Evolutionary conservation across 257 asterid genomes (phyloP).

Genomic region (Catharanthus roseus): DNA sequence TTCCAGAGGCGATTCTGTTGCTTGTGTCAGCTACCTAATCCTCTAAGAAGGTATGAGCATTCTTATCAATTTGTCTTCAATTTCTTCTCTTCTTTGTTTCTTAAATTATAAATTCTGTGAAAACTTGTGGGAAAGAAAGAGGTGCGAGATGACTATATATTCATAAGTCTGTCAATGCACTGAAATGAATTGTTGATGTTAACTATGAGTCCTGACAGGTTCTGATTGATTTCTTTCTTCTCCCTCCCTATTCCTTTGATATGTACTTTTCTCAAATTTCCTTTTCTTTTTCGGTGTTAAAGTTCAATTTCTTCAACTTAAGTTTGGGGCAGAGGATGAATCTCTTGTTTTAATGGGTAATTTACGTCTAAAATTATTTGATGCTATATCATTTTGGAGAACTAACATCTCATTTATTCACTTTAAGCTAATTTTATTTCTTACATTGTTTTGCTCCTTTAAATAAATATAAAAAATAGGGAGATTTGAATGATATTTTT

Average conservation of each 20-base stretch:
- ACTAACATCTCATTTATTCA: constrained; percentile 27
- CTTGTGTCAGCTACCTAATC: constrained; percentile 29
- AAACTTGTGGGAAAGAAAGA: background rate
- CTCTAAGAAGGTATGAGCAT: constrained; percentile 50
- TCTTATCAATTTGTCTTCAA: background rate
- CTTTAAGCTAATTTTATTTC: too few species aligned
- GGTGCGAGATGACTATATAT: constrained; percentile 33
- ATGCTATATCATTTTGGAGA: constrained; percentile 48
- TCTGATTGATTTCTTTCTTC: constrained; percentile 30
- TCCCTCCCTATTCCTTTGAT: too few species aligned
- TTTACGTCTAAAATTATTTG: constrained; percentile 40
- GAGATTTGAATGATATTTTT: too few species aligned
- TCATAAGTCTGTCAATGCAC: constrained; percentile 46
- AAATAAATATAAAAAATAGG: too few species aligned
- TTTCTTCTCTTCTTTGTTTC: background rate
- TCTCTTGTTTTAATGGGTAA: constrained; percentile 35
- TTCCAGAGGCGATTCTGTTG: constrained; percentile 22
- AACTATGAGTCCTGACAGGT: constrained; percentile 46
- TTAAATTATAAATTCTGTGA: too few species aligned
- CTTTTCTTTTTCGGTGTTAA: too few species aligned
- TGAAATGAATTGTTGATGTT: constrained; percentile 32
- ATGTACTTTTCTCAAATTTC: too few species aligned
- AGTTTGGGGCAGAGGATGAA: constrained; percentile 30
- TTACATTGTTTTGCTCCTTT: too few species aligned
- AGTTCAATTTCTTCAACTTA: background rate